These are phyloP conservation scores for Mycocentrospora acerina DNA, from an alignment of 2,329 filamentous ascomycete genomes.

Conservation along the genomic window DNA sequence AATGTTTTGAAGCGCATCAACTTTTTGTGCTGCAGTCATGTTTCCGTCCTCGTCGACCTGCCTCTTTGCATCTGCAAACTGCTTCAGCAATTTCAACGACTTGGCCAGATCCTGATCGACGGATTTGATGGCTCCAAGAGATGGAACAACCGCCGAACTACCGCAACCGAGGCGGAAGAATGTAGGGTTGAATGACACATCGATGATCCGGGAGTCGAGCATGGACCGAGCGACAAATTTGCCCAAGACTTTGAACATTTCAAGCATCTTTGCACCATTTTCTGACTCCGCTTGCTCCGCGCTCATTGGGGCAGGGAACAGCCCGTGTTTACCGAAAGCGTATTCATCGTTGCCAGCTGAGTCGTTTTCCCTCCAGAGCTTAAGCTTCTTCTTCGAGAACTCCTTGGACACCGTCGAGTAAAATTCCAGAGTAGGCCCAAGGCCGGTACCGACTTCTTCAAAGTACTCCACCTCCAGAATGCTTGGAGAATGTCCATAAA, in stretches of 20 bases:
- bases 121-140: constrained; percentile 82
- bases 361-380: constrained; percentile 93
- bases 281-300: constrained; percentile 72
- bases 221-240: constrained; percentile 98
- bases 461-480: constrained; percentile 98
- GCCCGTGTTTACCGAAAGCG: constrained; percentile 77
- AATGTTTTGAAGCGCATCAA: constrained; percentile 67
- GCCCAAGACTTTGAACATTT: constrained; percentile 88
- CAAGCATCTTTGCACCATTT: constrained; percentile 82
- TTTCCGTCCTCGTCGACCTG: constrained; percentile 71
- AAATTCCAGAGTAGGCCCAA: constrained; percentile 95
- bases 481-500: constrained; percentile 95
- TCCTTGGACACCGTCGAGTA: constrained; percentile 97
- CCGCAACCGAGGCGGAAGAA: constrained; percentile 90
- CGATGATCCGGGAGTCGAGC: constrained; percentile 97
- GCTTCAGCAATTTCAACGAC: constrained; percentile 83
- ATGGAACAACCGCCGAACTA: constrained; percentile 69
- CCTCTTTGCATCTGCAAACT: constrained; percentile 81
- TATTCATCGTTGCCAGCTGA: constrained; percentile 72
- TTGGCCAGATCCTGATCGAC: constrained; percentile 85
- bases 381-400: constrained; percentile 95
- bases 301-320: constrained; percentile 91
- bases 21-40: constrained; percentile 70
- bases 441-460: constrained; percentile 93
- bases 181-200: constrained; percentile 94